Percentiles rank a stretch among this genome's conserved stretches.
phyloP scores from a whole-genome alignment of 352 stramenopile genomes.

The Phytophthora pluvialis region DNA sequence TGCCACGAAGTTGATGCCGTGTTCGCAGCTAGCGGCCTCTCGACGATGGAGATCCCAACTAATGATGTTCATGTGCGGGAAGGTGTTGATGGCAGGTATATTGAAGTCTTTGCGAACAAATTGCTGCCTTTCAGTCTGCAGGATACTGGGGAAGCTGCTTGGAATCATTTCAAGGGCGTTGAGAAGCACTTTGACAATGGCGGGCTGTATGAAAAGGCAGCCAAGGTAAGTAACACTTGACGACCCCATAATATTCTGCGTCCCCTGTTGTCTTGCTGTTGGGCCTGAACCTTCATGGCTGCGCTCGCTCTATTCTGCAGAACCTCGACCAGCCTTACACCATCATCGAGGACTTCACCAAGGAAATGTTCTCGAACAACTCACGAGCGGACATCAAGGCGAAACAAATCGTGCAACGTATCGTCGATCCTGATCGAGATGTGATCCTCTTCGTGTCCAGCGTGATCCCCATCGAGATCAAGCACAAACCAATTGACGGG shows the following conservation, averaged over 20 bases:
- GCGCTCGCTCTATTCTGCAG: conserved; percentile 4
- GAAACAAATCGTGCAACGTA: conserved; percentile 34
- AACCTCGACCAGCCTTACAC: conserved; percentile 36
- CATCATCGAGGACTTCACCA: conserved; percentile 37
- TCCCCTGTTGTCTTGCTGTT: too few relatives aligned
- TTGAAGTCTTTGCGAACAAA: conserved; percentile 39
- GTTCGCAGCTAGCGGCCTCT: conserved; percentile 32
- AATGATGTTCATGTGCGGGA: conserved; percentile 35
- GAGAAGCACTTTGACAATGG: conserved; percentile 38
- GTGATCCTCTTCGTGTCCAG: conserved; percentile 33
- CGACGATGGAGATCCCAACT: conserved; percentile 16
- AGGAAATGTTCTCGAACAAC: conserved; percentile 38
- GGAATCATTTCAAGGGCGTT: conserved; percentile 39
- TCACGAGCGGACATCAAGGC: conserved; percentile 32
- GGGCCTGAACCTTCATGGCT: not conserved
- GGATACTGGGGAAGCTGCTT: conserved; percentile 30
- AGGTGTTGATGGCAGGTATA: conserved; percentile 27
- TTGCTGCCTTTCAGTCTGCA: conserved; percentile 33
- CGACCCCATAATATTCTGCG: too few relatives aligned
- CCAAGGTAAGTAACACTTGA: not conserved
- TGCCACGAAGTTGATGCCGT: conserved; percentile 43
- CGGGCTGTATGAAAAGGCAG: conserved; percentile 6
- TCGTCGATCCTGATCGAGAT: conserved; percentile 23
- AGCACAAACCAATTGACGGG: conserved; percentile 30
- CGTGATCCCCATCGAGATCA: conserved; percentile 24